Base-by-base conservation (phyloP, 257 asterid genomes). In the Prunella vulgaris region DNA sequence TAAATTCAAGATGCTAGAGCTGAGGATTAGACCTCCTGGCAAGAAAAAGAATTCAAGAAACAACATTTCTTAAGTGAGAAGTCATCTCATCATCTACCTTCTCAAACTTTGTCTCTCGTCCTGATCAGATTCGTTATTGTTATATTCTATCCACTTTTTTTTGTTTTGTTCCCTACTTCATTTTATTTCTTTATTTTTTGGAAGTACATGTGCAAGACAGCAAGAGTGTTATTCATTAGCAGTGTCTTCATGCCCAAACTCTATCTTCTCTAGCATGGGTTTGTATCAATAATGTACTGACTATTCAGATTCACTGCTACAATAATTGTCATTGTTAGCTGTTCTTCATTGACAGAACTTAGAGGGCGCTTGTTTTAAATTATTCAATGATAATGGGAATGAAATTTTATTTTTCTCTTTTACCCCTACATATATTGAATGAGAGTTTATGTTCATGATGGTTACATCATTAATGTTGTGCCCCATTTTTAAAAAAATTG, bases 241-340 rank as follows among this genome's bases (percentile, higher is more conserved):
- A 46, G 14, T 30, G 2, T 53, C 2, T 38, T 38, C 35, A 17
- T 38, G 33, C 46, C 64, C 12, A 52, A 60, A 51, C 66, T 13
- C 5, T n/a, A 42, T 54, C 32, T 35, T 48, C 63, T 32, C 70
- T 35, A 22, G 70, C 71, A 72, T 52, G 10, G 56, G 22, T 53
- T 7, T 53, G 57, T 18, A 33, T 37, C 27, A 4, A 2, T 17
- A 15, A 10, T 4, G 38, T 48, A 24, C 68, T 70, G 64, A 27
- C 52, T 6, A 10, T 69, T 56, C 48, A 46, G 53, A 46, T n/a
- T 46, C 21, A 46, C 21, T 15, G 20, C 60, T 25, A 27, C 65
- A n/a, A n/a, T n/a, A n/a, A n/a, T n/a, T n/a, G n/a, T n/a, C n/a
- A n/a, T n/a, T n/a, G n/a, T n/a, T n/a, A n/a, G n/a, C n/a, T 44